Conservation (phyloP, 768 basidiomycete genomes). For the Panellus pusillus region DNA sequence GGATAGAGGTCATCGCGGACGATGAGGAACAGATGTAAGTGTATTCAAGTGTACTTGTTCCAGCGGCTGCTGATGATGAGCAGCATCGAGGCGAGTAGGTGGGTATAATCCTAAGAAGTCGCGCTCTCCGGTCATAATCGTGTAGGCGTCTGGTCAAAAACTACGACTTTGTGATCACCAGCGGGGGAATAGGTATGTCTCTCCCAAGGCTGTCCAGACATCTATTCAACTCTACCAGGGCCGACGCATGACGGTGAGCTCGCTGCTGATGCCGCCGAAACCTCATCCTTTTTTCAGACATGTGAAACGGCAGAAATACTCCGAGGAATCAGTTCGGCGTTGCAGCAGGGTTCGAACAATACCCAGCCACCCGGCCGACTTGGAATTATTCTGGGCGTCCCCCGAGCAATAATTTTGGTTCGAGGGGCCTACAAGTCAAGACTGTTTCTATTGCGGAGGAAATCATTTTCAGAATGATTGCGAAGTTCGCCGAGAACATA, state of each 20-base stretch:
- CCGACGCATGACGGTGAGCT: conserved; percentile 83
- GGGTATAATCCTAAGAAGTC: conserved; percentile 70
- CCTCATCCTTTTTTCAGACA: conserved; percentile 2
- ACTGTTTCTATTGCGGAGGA: too few species aligned
- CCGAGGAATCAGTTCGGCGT: too few species aligned
- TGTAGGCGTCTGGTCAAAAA: conserved; percentile 65
- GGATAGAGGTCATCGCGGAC: conserved; percentile 90
- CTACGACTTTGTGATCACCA: conserved; percentile 90
- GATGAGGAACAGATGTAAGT: conserved; percentile 83
- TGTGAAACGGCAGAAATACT: too few species aligned
- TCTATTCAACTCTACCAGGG: too few species aligned
- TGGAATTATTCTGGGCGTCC: too few species aligned
- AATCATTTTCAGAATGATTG: too few species aligned
- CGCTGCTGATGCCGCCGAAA: background rate
- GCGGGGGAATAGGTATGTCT: conserved; percentile 76
- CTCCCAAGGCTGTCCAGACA: too few species aligned
- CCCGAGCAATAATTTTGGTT: too few species aligned
- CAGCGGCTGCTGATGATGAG: background rate
- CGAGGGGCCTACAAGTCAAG: too few species aligned
- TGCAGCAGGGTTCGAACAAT: too few species aligned
- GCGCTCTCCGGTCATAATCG: conserved; percentile 79
- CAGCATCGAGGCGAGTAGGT: conserved; percentile 81
- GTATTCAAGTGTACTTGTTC: conserved; percentile 25
- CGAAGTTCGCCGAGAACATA: too few species aligned
- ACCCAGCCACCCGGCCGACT: too few species aligned